These are phyloP conservation scores for Epichloe typhina DNA, from an alignment of 2,329 filamentous ascomycete genomes.

Conservation along the genomic window DNA sequence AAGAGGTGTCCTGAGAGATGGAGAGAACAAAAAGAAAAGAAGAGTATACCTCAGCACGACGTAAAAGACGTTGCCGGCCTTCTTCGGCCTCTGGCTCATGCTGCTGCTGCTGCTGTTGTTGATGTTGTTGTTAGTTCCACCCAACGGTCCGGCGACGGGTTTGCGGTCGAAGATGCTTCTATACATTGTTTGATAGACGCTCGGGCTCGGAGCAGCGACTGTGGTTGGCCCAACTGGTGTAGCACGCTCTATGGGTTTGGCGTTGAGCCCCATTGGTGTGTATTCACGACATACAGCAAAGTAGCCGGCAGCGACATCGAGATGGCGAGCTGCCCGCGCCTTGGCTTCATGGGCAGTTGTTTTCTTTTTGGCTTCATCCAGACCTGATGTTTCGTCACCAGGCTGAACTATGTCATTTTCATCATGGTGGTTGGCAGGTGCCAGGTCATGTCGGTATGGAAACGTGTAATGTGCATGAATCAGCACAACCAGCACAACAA, in stretches of 20 bases:
- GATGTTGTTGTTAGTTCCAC: slow-evolving; percentile 33
- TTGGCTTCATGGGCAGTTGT: slow-evolving; percentile 47
- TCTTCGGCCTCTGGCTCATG: slow-evolving; percentile 42
- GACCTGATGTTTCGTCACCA: slow-evolving; percentile 49
- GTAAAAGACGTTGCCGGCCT: slow-evolving; percentile 80
- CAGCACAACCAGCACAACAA: slow-evolving; percentile 48
- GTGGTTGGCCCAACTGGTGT: slow-evolving; percentile 66
- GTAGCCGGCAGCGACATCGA: slow-evolving; percentile 77
- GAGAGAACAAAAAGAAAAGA: background rate
- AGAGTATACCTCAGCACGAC: slow-evolving; percentile 64
- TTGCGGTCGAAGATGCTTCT: slow-evolving; percentile 86
- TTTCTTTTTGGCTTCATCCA: slow-evolving; percentile 45
- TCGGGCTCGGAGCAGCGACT: slow-evolving; percentile 69
- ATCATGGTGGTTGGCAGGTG: slow-evolving; percentile 15
- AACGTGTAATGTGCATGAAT: slow-evolving; percentile 57
- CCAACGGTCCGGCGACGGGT: slow-evolving; percentile 31
- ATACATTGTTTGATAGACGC: slow-evolving; percentile 98
- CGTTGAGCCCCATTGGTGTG: slow-evolving; percentile 80
- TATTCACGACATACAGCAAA: slow-evolving; percentile 94
- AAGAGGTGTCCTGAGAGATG: background rate
- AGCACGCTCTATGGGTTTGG: slow-evolving; percentile 76
- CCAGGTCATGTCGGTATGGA: slow-evolving; percentile 36
- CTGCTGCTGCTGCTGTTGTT: slow-evolving; percentile 30
- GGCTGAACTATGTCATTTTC: slow-evolving; percentile 36
- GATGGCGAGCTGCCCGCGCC: slow-evolving; percentile 41